Base-by-base conservation (phyloP, 2,329 filamentous ascomycete species). In the Monilinia fructicola region DNA sequence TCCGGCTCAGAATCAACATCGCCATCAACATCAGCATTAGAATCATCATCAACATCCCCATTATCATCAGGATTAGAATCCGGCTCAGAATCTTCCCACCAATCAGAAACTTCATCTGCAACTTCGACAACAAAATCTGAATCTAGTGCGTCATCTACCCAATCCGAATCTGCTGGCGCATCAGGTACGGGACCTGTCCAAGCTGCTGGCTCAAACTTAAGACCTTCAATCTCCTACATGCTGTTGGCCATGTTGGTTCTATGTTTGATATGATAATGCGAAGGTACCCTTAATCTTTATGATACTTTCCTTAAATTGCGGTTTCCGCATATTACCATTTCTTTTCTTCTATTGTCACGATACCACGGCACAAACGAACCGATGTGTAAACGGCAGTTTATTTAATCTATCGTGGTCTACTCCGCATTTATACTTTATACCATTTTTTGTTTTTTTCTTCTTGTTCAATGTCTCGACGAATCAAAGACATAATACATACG, bases 61-160 rank as follows among this genome's bases (percentile, higher is more conserved):
- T 46, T 16, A 35, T 16, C 7, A 6, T 16, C 40, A 48, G 26
- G 5, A 6, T 16, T 23, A 48, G 26, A 11, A 26, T 26, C 31
- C 21, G 35, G 31, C 31, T 56, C 55, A 14, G 42, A 59, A 23
- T 59, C 56, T 16, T 61, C 58, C 14, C 6, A 31, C 28, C 23
- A 48, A 48, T 31, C 23, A 6, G 48, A 23, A 63, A 65, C 53
- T n/a, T 26, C 42, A 11, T 38, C 11, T 5, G 40, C 28, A 16
- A 65, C 63, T n/a, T 52, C 52, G 21, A 64, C 52, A 35, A 64
- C 61, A 0, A 26, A 38, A 21, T 26, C 61, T 12, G 21, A 35
- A 50, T 38, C 28, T 7, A 61, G 28, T 7, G 46, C 28, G 10
- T 48, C 52, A 42, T 58, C 40, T 10, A 58, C 21, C 0, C 35